Percentiles rank a stretch among this genome's conserved stretches.
These are phyloP conservation scores for Henckelia pumila DNA, from an alignment of 257 asterid species.

Conservation along the genomic window DNA sequence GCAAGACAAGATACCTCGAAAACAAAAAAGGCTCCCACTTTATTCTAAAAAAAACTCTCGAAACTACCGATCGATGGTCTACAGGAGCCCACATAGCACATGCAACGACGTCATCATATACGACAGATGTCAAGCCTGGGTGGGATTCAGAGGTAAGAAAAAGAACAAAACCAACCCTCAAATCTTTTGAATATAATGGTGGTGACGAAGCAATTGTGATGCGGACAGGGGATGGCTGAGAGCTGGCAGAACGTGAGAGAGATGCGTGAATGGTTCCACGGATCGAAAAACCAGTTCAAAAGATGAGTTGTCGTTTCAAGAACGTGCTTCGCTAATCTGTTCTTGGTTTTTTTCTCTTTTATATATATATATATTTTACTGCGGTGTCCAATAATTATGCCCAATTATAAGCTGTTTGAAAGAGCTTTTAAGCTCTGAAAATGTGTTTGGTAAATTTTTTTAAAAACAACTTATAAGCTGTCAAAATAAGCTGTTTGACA, in stretches of 20 bases:
- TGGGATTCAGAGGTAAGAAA: conserved; percentile 7
- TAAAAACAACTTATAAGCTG: no score
- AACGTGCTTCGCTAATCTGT: conserved; percentile 62
- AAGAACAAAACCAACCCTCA: conserved; percentile 22
- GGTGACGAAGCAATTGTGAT: conserved; percentile 7
- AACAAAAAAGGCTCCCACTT: conserved; percentile 21
- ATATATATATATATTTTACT: conserved; percentile 8
- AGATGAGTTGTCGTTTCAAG: conserved; percentile 39
- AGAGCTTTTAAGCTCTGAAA: no score
- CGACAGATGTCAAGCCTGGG: conserved; percentile 21
- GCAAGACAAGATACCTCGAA: conserved; percentile 26
- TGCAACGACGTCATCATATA: conserved; percentile 26
- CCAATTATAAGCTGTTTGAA: no score
- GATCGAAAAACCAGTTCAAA: conserved; percentile 50
- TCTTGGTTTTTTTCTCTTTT: conserved; percentile 4
- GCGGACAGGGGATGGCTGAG: conserved; percentile 14
- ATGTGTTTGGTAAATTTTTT: no score
- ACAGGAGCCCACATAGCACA: conserved; percentile 23
- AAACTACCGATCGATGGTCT: conserved; percentile 11
- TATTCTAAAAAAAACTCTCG: neutral
- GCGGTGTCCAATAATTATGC: no score
- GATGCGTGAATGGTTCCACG: conserved; percentile 18
- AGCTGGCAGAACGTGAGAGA: conserved; percentile 31
- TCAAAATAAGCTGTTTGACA: no score
- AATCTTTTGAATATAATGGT: neutral